A percentile compares a stretch with the other conserved stretches of the same genome.
Evolutionary conservation across 345 rosid genomes (phyloP).

Genomic region (Hevea brasiliensis): DNA sequence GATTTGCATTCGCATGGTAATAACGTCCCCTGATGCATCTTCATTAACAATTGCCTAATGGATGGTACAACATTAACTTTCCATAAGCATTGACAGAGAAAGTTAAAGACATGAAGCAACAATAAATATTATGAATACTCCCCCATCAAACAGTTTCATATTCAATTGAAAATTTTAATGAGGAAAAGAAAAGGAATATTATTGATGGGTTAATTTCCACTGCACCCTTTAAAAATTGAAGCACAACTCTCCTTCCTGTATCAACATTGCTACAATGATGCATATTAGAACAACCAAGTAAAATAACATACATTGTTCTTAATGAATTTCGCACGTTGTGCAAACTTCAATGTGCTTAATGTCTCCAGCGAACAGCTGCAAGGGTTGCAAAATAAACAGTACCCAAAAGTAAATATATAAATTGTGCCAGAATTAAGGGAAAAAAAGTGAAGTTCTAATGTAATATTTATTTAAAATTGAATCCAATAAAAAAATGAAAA

Average conservation of each 20-base stretch:
- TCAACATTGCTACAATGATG: background rate
- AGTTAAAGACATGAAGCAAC: background rate
- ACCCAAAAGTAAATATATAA: background rate
- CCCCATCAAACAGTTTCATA: background rate
- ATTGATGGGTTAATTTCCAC: background rate
- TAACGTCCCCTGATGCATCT: conserved; percentile 96
- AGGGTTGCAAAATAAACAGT: conserved; percentile 1
- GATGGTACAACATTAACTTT: conserved; percentile 13
- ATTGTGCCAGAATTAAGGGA: background rate
- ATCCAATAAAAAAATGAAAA: too few species aligned
- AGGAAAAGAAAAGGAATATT: background rate
- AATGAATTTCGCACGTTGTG: conserved; percentile 95
- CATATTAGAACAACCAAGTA: background rate
- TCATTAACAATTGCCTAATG: conserved; percentile 89
- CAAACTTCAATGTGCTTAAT: conserved; percentile 94
- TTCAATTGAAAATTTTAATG: background rate
- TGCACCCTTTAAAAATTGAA: background rate
- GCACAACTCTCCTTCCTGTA: background rate
- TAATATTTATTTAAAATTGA: too few species aligned
- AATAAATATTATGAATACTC: conserved; percentile 6
- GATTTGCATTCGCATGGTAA: conserved; percentile 89
- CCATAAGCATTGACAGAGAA: background rate
- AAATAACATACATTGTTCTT: conserved; percentile 76
- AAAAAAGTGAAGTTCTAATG: too few species aligned
- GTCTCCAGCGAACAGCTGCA: conserved; percentile 95